Evolutionary conservation across 2,329 filamentous ascomycete species (phyloP).

Genomic region (Epichloe scottii): DNA sequence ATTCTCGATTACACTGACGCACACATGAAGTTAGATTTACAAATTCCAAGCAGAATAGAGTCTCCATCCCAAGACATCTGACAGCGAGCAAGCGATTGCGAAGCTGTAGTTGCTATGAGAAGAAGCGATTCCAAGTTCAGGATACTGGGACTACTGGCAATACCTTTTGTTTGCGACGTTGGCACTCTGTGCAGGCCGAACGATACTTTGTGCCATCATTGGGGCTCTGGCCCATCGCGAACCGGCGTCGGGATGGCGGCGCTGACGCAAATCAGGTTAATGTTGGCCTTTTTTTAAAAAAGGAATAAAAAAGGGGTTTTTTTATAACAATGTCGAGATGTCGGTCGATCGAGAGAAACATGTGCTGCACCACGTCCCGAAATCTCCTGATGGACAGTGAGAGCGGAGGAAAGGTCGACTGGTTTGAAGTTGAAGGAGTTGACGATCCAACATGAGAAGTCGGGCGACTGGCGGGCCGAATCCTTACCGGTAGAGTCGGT

Average conservation of each 20-base stretch:
- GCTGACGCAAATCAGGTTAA: not conserved
- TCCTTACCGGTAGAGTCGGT: not conserved
- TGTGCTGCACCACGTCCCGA: not conserved
- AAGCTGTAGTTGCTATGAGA: not conserved
- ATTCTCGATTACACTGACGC: conserved; percentile 25
- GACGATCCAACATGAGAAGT: not conserved
- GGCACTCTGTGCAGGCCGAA: conserved; percentile 31
- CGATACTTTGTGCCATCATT: conserved; percentile 11
- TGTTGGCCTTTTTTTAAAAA: not conserved
- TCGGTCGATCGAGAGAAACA: not conserved
- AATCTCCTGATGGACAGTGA: not conserved
- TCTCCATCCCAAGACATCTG: not conserved
- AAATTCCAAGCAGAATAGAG: not conserved
- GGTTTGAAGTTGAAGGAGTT: not conserved
- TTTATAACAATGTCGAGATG: not conserved
- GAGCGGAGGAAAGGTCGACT: not conserved
- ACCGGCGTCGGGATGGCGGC: not conserved
- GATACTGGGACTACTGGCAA: not conserved
- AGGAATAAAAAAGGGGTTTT: too few relatives aligned
- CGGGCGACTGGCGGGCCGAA: not conserved
- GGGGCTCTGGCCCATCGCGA: conserved; percentile 8
- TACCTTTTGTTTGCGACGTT: conserved; percentile 28
- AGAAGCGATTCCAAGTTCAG: not conserved
- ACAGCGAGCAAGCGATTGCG: not conserved
- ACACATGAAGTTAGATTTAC: not conserved